A percentile compares a stretch with the other conserved stretches of the same genome.
phyloP scores from a whole-genome alignment of 2,329 filamentous ascomycete genomes.

The Colletotrichum cordylinicola region DNA sequence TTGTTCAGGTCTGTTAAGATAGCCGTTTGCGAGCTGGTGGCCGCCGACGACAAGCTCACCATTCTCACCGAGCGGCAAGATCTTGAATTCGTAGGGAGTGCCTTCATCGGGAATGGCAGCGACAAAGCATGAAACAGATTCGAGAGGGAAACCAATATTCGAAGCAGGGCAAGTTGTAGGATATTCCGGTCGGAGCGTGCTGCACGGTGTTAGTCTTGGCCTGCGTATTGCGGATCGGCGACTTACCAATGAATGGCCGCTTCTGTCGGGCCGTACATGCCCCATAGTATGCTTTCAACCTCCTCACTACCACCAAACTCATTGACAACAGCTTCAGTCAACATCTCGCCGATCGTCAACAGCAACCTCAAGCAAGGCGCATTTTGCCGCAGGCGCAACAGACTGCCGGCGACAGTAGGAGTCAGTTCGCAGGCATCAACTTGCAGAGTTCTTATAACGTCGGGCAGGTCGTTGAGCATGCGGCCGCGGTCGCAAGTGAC shows the following conservation, averaged over 20 bases:
- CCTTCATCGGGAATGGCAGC: slow-evolving; percentile 52
- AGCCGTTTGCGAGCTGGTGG: slow-evolving; percentile 78
- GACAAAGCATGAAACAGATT: slow-evolving; percentile 82
- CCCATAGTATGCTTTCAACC: slow-evolving; percentile 74
- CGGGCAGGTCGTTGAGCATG: slow-evolving; percentile 78
- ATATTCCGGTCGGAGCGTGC: background rate
- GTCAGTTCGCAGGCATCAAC: slow-evolving; percentile 90
- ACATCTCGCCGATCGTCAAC: slow-evolving; percentile 92
- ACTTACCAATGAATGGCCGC: slow-evolving; percentile 81
- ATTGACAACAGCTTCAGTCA: slow-evolving; percentile 75
- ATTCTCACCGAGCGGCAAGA: slow-evolving; percentile 70
- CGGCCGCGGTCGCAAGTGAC: slow-evolving; percentile 71
- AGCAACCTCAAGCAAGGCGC: slow-evolving; percentile 75
- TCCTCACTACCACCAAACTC: slow-evolving; percentile 73
- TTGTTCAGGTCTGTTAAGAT: slow-evolving; percentile 81
- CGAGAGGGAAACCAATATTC: slow-evolving; percentile 79
- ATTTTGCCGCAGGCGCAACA: slow-evolving; percentile 70
- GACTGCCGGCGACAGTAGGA: slow-evolving; percentile 81
- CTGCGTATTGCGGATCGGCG: background rate
- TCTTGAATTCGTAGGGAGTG: slow-evolving; percentile 39
- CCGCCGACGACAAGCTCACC: slow-evolving; percentile 87
- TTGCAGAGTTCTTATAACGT: slow-evolving; percentile 65
- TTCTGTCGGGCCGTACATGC: slow-evolving; percentile 95
- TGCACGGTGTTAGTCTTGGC: background rate
- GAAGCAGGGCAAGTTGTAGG: background rate